phyloP scores from a whole-genome alignment of 1,284 basidiomycete species.

The Boletus mariae region DNA sequence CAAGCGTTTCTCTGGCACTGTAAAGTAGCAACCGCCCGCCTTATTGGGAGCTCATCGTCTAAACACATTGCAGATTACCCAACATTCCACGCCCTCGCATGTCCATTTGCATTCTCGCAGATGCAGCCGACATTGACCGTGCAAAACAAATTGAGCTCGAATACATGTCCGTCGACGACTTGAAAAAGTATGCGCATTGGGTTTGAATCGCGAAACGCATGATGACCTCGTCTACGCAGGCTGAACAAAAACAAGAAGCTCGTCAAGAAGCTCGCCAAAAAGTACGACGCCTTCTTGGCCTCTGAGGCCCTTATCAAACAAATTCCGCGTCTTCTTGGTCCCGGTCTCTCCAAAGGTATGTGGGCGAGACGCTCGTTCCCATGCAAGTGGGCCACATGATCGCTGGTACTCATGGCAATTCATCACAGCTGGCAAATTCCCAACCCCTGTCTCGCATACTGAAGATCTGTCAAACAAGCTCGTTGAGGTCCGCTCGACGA shows the following conservation, averaged over 20 bases:
- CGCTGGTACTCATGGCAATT: not conserved
- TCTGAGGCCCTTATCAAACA: constrained; percentile 99
- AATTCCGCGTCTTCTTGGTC: constrained; percentile 98
- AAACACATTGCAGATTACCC: constrained; percentile 66
- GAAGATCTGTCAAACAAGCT: constrained; percentile 95
- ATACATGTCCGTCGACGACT: constrained; percentile 99
- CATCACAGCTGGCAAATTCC: constrained; percentile 92
- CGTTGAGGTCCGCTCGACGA: constrained; percentile 94
- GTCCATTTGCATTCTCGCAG: constrained; percentile 99
- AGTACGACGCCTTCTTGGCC: constrained; percentile 98
- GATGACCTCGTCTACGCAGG: constrained; percentile 37
- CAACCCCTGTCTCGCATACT: constrained; percentile 89
- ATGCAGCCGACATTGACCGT: constrained; percentile 98
- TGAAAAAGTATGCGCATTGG: constrained; percentile 86
- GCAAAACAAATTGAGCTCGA: constrained; percentile 97
- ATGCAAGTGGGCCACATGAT: not conserved
- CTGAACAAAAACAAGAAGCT: constrained; percentile 99
- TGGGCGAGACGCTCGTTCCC: not conserved
- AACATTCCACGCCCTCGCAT: constrained; percentile 97
- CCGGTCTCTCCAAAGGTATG: constrained; percentile 96
- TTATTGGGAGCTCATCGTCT: not conserved
- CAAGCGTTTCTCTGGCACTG: constrained; percentile 97
- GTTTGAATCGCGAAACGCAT: not conserved
- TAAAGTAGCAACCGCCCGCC: constrained; percentile 61
- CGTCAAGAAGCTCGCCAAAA: constrained; percentile 99